A percentile compares a stretch with the other conserved stretches of the same genome.
phyloP scores from a whole-genome alignment of 164 flowering plant genomes.

The Liriodendron chinense region DNA sequence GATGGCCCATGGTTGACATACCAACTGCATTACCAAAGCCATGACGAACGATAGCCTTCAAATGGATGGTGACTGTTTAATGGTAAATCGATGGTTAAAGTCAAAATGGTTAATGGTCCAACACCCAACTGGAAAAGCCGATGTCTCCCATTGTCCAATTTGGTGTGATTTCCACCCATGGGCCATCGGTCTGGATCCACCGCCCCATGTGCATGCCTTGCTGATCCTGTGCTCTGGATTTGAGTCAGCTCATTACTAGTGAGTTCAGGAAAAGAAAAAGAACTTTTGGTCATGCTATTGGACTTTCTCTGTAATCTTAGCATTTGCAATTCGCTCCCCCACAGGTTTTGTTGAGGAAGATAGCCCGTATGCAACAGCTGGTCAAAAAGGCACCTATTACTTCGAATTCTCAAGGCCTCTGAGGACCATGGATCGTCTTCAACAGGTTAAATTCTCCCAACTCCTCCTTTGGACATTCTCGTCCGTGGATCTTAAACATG shows the following conservation, averaged over 20 bases:
- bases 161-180: not conserved
- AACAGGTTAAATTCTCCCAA: slow-evolving; percentile 56
- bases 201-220: not conserved
- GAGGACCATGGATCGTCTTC: slow-evolving; percentile 93
- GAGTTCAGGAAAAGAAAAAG: no score
- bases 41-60: not conserved
- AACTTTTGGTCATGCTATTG: not conserved
- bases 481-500: not conserved
- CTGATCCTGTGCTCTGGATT: not conserved
- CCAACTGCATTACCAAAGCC: not conserved
- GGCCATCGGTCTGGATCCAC: not conserved
- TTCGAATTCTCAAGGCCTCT: slow-evolving; percentile 96
- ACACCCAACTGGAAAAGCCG: not conserved
- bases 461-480: not conserved
- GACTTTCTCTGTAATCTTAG: not conserved
- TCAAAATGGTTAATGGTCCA: not conserved
- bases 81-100: not conserved
- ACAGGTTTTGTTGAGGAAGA: slow-evolving; percentile 87
- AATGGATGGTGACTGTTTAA: not conserved
- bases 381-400: slow-evolving; percentile 71
- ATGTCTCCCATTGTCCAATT: not conserved
- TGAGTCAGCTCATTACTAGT: not conserved
- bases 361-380: slow-evolving; percentile 66
- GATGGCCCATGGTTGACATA: not conserved
- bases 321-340: not conserved